A percentile compares a stretch with the other conserved stretches of the same genome.
Evolutionary conservation across 371 early-diverging fungal species (phyloP).

Genomic region (Circinella minor): DNA sequence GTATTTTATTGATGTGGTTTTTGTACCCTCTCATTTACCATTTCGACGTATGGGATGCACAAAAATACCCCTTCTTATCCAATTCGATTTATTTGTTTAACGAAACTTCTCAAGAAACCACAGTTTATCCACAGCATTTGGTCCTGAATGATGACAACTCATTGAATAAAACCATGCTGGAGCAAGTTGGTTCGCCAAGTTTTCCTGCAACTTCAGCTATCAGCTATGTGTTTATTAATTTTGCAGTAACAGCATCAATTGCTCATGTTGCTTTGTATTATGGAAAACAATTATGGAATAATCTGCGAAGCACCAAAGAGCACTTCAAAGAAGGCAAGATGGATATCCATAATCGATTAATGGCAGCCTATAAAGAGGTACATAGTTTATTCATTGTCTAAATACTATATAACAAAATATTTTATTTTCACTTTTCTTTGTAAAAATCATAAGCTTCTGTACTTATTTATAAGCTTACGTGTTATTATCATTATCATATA

Average conservation of each 20-base stretch:
- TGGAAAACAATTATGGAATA: constrained; percentile 40
- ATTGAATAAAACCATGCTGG: constrained; percentile 36
- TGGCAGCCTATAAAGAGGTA: constrained; percentile 45
- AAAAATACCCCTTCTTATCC: constrained; percentile 49
- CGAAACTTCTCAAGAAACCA: constrained; percentile 27
- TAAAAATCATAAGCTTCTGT: too few relatives aligned
- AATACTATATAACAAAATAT: too few relatives aligned
- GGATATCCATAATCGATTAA: constrained; percentile 40
- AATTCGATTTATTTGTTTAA: constrained; percentile 39
- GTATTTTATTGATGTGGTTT: constrained; percentile 45
- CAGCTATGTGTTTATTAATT: constrained; percentile 39
- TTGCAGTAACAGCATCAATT: constrained; percentile 57
- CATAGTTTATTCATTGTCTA: constrained; percentile 17
- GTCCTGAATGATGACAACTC: constrained; percentile 45
- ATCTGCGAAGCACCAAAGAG: constrained; percentile 3
- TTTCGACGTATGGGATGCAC: constrained; percentile 50
- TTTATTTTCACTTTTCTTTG: too few relatives aligned
- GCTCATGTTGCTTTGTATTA: constrained; percentile 55
- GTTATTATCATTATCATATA: neutral
- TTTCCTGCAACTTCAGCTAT: constrained; percentile 34
- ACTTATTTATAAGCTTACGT: too few relatives aligned
- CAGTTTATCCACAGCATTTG: constrained; percentile 40
- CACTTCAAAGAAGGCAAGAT: constrained; percentile 1
- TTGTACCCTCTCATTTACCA: constrained; percentile 43
- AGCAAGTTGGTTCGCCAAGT: constrained; percentile 43